phyloP scores from a whole-genome alignment of 176 grass and related monocot species.

The Zoysia pacifica region DNA sequence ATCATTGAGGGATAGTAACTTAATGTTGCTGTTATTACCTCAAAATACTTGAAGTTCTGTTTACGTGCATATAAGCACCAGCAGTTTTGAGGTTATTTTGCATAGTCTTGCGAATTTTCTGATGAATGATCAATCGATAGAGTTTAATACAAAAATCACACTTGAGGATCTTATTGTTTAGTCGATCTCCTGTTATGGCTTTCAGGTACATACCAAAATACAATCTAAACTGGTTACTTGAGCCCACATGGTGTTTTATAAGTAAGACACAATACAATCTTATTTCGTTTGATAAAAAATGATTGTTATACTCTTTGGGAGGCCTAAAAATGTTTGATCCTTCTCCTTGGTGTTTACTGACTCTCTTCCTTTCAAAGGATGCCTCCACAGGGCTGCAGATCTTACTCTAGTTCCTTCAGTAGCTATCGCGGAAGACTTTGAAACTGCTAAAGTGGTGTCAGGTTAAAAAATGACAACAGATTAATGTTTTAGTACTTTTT shows the following conservation, averaged over 20 bases:
- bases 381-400: slow-evolving; percentile 84
- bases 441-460: slow-evolving; percentile 80
- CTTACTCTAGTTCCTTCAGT: slow-evolving; percentile 91
- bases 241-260: slow-evolving; percentile 89
- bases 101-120: neutral
- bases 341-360: slow-evolving; percentile 37
- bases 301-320: neutral
- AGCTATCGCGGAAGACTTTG: slow-evolving; percentile 86
- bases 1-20: neutral
- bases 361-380: slow-evolving; percentile 59
- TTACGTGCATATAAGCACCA: slow-evolving; percentile 7
- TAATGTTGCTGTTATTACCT: neutral
- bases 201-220: slow-evolving; percentile 91
- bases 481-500: slow-evolving; percentile 13
- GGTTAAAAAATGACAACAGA: slow-evolving; percentile 49
- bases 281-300: neutral
- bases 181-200: slow-evolving; percentile 33
- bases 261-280: slow-evolving; percentile 52
- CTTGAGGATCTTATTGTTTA: slow-evolving; percentile 10
- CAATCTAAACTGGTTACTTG: slow-evolving; percentile 96
- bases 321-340: neutral
- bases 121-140: neutral
- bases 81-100: neutral
- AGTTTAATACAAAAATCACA: neutral
- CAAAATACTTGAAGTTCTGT: neutral